A percentile compares a stretch with the other conserved stretches of the same genome.
Conservation (phyloP, 305 asterid genomes). For the Vinca major region DNA sequence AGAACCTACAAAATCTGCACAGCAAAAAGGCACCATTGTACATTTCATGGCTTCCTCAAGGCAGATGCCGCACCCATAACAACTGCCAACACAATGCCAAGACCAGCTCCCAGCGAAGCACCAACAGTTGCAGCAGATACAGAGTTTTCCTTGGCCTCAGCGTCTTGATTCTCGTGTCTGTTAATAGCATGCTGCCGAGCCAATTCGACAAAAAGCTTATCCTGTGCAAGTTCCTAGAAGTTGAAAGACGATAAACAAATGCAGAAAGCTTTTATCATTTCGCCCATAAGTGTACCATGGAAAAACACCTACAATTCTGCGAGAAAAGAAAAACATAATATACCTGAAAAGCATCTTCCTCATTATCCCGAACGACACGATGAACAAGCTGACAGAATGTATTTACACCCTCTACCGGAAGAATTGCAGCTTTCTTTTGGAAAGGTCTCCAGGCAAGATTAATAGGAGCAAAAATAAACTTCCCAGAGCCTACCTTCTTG, state of each 20-base stretch:
- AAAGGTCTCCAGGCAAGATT: constrained; percentile 64
- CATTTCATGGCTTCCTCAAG: constrained; percentile 73
- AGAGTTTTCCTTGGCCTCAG: constrained; percentile 47
- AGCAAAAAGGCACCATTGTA: too few species aligned
- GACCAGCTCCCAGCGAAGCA: constrained; percentile 95
- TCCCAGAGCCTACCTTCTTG: constrained; percentile 27
- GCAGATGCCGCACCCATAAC: constrained; percentile 99
- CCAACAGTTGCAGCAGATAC: constrained; percentile 78
- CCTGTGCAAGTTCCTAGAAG: constrained; percentile 72
- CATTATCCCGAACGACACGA: constrained; percentile 51
- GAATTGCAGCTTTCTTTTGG: constrained; percentile 62
- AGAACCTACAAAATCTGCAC: too few species aligned
- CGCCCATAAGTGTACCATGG: too few species aligned
- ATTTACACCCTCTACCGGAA: constrained; percentile 81
- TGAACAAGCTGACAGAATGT: constrained; percentile 65
- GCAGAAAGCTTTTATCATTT: background rate
- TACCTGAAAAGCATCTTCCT: constrained; percentile 90
- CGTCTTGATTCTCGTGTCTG: constrained; percentile 40
- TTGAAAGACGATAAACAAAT: background rate
- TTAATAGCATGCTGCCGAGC: constrained; percentile 62
- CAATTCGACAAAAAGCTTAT: constrained; percentile 62
- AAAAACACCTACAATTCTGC: too few species aligned
- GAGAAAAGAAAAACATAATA: background rate
- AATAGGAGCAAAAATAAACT: constrained; percentile 49
- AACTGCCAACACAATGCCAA: constrained; percentile 80